A percentile compares a stretch with the other conserved stretches of the same genome.
These are phyloP conservation scores for Volvox reticuliferus DNA, from an alignment of 139 green algal species.

Conservation along the genomic window DNA sequence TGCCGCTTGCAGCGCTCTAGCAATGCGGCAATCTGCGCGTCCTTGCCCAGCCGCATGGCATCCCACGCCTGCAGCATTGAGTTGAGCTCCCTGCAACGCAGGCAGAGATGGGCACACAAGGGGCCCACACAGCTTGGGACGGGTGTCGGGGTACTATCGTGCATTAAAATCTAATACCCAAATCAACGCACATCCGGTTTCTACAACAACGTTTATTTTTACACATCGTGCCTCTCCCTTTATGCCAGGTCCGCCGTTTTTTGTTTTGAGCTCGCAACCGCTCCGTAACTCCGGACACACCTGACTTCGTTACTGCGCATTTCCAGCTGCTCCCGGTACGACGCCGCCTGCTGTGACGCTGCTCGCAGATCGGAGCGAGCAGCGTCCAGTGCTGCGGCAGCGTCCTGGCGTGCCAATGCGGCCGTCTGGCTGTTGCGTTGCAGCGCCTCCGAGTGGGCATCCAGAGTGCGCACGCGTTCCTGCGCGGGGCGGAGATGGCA, in stretches of 20 bases:
- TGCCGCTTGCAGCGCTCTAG: conserved; percentile 77
- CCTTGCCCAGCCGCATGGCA: conserved; percentile 80
- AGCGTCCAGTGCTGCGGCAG: background rate
- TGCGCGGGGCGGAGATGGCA: background rate
- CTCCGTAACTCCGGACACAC: background rate
- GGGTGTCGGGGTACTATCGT: too few species aligned
- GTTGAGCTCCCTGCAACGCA: conserved; percentile 70
- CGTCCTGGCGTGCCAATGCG: conserved; percentile 14
- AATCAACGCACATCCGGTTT: too few species aligned
- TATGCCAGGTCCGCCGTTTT: too few species aligned
- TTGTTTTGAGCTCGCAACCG: background rate
- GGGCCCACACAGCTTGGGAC: too few species aligned
- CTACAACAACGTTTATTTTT: too few species aligned
- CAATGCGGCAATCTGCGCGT: conserved; percentile 77
- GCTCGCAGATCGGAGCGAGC: conserved; percentile 32
- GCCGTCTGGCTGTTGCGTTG: conserved; percentile 28
- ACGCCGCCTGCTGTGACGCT: conserved; percentile 29
- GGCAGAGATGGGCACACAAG: too few species aligned
- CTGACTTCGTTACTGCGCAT: conserved; percentile 58
- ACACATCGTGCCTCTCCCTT: too few species aligned
- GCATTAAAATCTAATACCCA: too few species aligned
- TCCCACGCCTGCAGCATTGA: conserved; percentile 83
- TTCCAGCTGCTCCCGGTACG: conserved; percentile 54
- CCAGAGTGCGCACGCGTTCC: conserved; percentile 30
- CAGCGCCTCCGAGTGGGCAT: conserved; percentile 31